These are phyloP conservation scores for Coemansia sp. DNA, from an alignment of 192 early-diverging fungal species.

Conservation along the genomic window DNA sequence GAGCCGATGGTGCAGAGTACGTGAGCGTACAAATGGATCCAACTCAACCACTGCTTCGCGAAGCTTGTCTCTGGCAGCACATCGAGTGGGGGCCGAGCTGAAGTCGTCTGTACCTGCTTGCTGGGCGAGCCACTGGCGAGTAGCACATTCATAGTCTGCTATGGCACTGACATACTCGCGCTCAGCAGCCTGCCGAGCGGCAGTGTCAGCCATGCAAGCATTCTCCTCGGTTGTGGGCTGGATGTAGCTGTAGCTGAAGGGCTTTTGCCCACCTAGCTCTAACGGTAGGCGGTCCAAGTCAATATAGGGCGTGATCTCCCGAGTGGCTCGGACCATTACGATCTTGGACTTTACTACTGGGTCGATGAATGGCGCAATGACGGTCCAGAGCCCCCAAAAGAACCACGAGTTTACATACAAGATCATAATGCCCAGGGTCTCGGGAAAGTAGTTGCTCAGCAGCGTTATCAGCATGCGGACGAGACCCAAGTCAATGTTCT, in stretches of 20 bases:
- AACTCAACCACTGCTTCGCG: constrained; percentile 40
- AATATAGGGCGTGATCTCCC: constrained; percentile 68
- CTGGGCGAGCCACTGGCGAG: constrained; percentile 53
- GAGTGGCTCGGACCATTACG: constrained; percentile 65
- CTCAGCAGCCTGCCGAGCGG: constrained; percentile 43
- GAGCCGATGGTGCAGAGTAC: constrained; percentile 56
- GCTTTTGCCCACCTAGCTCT: constrained; percentile 65
- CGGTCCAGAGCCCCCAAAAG: constrained; percentile 79
- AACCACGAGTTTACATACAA: constrained; percentile 84
- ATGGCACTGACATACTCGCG: constrained; percentile 36
- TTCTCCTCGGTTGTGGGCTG: constrained; percentile 56
- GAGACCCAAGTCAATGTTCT: constrained; percentile 73
- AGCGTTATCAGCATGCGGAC: constrained; percentile 76
- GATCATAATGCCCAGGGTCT: constrained; percentile 76
- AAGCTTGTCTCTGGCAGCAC: constrained; percentile 42
- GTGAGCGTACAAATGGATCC: constrained; percentile 59
- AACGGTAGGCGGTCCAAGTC: constrained; percentile 58
- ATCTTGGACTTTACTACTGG: constrained; percentile 88
- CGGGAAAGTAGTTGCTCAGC: constrained; percentile 89
- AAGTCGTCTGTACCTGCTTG: background rate
- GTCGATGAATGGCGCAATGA: constrained; percentile 84
- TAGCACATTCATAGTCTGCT: constrained; percentile 48
- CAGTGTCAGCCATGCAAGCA: constrained; percentile 53
- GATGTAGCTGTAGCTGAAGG: constrained; percentile 62
- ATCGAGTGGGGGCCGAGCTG: background rate